A percentile compares a stretch with the other conserved stretches of the same genome.
Evolutionary conservation across 768 basidiomycete species (phyloP).

Genomic region (Agaricus sinodeliciosus): DNA sequence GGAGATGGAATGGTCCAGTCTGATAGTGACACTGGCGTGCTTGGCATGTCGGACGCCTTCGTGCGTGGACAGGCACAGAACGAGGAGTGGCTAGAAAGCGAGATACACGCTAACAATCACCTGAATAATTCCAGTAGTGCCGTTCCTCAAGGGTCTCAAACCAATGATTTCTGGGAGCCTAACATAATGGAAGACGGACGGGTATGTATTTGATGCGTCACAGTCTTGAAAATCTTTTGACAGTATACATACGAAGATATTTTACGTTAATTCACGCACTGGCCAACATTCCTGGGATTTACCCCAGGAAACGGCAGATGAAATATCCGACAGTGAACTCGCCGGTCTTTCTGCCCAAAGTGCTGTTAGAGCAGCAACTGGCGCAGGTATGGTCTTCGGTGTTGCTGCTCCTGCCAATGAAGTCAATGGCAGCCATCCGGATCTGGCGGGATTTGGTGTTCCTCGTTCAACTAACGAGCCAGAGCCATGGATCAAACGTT

Average conservation of each 20-base stretch:
- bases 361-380: constrained; percentile 48
- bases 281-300: constrained; percentile 79
- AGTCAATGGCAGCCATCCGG: constrained; percentile 3
- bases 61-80: constrained; percentile 38
- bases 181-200: constrained; percentile 77
- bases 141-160: constrained; percentile 29
- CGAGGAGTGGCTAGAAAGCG: constrained; percentile 56
- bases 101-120: constrained; percentile 25
- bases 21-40: constrained; percentile 20
- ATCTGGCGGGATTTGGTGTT: constrained; percentile 6
- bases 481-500: constrained; percentile 76
- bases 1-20: constrained; percentile 21
- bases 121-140: neutral
- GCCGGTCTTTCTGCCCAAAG: constrained; percentile 53
- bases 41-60: constrained; percentile 45
- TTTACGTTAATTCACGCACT: constrained; percentile 88
- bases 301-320: constrained; percentile 67
- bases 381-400: constrained; percentile 44
- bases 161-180: constrained; percentile 89
- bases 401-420: constrained; percentile 23
- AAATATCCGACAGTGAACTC: constrained; percentile 56
- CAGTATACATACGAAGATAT: constrained; percentile 52
- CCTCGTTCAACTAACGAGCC: constrained; percentile 37
- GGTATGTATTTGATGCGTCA: constrained; percentile 38
- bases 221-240: neutral